Conservation (phyloP, 768 basidiomycete species). For the Trametopsis cervina region DNA sequence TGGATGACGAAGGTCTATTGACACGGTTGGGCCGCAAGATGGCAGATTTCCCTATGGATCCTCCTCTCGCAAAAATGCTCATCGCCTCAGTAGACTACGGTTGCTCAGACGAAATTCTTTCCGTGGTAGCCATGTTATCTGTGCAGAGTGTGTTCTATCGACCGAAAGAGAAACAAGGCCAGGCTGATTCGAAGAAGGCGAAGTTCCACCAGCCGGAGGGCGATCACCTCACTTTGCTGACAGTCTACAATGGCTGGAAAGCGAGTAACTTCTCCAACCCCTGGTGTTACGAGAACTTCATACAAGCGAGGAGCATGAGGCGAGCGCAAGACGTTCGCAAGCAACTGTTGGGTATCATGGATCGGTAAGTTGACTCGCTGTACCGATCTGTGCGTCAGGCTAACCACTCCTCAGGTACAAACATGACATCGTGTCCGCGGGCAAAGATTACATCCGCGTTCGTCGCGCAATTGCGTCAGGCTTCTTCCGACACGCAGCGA, state of each 20-base stretch:
- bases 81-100: constrained; percentile 96
- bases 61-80: constrained; percentile 92
- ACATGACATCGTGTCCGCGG: constrained; percentile 91
- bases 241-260: constrained; percentile 99
- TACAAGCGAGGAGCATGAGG: constrained; percentile 95
- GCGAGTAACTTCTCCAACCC: constrained; percentile 93
- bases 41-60: constrained; percentile 99
- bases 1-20: constrained; percentile 94
- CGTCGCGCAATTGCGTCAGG: constrained; percentile 96
- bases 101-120: constrained; percentile 96
- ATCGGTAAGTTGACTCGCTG: constrained; percentile 51
- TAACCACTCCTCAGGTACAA: constrained; percentile 61
- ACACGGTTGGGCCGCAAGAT: constrained; percentile 95
- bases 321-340: constrained; percentile 97
- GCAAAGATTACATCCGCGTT: constrained; percentile 86
- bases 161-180: constrained; percentile 99
- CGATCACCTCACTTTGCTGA: constrained; percentile 84
- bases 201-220: constrained; percentile 99
- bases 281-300: constrained; percentile 99
- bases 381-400: not conserved
- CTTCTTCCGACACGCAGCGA: constrained; percentile 96
- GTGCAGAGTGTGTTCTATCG: constrained; percentile 97
- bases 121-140: constrained; percentile 95
- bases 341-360: constrained; percentile 98
- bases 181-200: constrained; percentile 98